phyloP scores from a whole-genome alignment of 176 grass and related monocot species.

The Aegilops tauschii region DNA sequence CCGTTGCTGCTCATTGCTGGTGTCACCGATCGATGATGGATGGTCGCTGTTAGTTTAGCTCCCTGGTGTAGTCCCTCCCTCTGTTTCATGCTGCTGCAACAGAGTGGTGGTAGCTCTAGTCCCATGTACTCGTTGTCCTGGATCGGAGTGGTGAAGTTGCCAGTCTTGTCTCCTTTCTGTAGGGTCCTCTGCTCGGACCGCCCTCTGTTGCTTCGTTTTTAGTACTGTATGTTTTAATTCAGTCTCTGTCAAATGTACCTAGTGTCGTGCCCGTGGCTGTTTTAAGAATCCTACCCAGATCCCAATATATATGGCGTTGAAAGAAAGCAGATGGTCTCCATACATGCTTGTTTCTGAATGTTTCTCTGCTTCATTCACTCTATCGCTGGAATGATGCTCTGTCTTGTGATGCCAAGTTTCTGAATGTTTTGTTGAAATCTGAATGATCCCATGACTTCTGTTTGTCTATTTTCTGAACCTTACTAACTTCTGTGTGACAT shows the following conservation, averaged over 20 bases:
- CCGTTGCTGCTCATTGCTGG: neutral
- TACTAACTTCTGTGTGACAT: no score
- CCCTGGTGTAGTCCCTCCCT: neutral
- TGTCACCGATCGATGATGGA: neutral
- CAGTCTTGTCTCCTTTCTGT: neutral
- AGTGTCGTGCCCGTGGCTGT: no score
- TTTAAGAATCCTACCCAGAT: no score
- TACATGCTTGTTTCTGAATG: no score
- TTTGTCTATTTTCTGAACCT: no score
- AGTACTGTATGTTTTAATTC: no score
- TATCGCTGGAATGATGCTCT: no score
- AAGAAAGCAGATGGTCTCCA: no score
- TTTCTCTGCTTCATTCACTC: no score
- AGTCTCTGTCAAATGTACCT: neutral
- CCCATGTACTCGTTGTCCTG: neutral
- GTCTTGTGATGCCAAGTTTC: neutral
- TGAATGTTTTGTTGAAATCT: neutral
- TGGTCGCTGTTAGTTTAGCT: constrained; percentile 11
- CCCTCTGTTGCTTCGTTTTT: neutral
- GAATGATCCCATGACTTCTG: no score
- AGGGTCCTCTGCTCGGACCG: constrained; percentile 9
- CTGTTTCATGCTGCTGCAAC: neutral
- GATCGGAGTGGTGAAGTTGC: neutral
- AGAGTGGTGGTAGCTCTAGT: neutral
- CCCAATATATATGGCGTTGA: no score